Evolutionary conservation across 257 asterid genomes (phyloP).

Genomic region (Paulownia fortunei): DNA sequence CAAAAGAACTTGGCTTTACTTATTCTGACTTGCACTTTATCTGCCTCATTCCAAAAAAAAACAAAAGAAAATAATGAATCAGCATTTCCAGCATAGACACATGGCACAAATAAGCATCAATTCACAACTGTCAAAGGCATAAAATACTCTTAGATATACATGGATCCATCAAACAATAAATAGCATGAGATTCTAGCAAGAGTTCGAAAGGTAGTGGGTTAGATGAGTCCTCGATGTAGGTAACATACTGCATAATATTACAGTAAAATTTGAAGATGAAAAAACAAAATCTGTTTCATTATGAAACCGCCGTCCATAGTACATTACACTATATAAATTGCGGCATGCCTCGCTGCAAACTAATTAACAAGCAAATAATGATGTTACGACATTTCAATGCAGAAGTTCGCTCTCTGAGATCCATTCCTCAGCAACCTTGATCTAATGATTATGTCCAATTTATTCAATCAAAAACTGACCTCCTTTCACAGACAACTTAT

Average conservation of each 20-base stretch:
- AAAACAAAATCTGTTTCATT: neutral
- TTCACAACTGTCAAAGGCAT: neutral
- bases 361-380: neutral
- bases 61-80: neutral
- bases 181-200: neutral
- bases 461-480: neutral
- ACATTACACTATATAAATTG: neutral
- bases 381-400: neutral
- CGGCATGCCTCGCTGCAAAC: neutral
- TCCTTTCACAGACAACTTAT: neutral
- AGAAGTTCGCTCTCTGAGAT: neutral
- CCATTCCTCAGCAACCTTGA: neutral
- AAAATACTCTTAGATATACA: neutral
- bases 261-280: neutral
- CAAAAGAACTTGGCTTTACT: neutral
- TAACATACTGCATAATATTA: neutral
- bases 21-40: neutral
- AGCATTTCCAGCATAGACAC: neutral
- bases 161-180: neutral
- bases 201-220: neutral
- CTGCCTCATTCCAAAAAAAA: neutral
- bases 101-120: neutral
- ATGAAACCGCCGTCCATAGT: neutral
- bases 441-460: neutral
- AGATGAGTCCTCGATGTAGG: neutral